Base-by-base conservation (phyloP, 225 moss, liverwort and hornwort species). In the Physcomitrium patens region DNA sequence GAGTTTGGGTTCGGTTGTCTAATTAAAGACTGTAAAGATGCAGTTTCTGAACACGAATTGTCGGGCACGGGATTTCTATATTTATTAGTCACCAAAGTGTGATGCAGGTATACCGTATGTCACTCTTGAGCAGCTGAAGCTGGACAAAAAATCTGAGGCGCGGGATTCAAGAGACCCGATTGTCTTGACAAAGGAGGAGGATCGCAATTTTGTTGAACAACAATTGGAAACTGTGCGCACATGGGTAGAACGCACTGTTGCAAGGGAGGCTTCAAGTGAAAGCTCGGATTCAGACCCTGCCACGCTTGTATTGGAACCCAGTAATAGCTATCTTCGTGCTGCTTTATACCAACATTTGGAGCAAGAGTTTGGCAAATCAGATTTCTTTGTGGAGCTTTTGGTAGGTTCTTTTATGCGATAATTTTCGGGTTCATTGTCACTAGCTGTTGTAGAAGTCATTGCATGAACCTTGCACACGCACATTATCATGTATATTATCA, bases 301-400 rank as follows among this genome's bases (percentile, higher is more conserved):
- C 37, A 83, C 78, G 24, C 84, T 89, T 46, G 49, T 82, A 27
- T 79, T 89, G 69, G 89, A 89, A 37, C 84, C 87, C 37, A 80
- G 73, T 61, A 87, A 89, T 70, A 87, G 86, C 71, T 89, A 89
- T 67, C 75, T 89, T 64, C 84, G 84, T 53, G 87, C 84, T 65
- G 86, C 84, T 76, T 75, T 89, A 10, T 84, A 82, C 82, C 87
- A 89, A 68, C 76, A 82, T 60, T 75, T 89, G 80, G 84, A 85
- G 67, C 84, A 89, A 66, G 82, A 86, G 73, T 89, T 81, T 68
- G 84, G 86, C 45, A 89, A 85, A 78, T 80, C 86, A 17, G 69
- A 85, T 56, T 89, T 87, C 72, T 89, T 70, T 79, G 72, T 84
- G 42, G 84, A 89, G 50, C 81, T 76, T 9, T 4, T 88, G 80